phyloP scores from a whole-genome alignment of 805 yeast species.

The Barnettozyma pratensis region DNA sequence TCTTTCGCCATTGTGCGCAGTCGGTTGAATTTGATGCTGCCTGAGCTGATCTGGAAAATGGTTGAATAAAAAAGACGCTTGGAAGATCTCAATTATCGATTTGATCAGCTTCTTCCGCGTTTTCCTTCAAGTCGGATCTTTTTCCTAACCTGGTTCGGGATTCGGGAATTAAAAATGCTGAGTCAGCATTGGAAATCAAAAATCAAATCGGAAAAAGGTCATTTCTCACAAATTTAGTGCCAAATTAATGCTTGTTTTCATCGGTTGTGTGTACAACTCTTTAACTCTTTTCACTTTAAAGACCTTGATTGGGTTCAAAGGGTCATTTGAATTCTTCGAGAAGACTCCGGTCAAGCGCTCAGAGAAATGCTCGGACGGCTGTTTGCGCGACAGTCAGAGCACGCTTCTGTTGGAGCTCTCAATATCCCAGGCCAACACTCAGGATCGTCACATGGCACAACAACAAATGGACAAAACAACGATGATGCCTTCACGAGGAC shows the following conservation, averaged over 20 bases:
- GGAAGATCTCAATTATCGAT: not conserved
- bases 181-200: too few species aligned
- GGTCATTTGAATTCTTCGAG: too few species aligned
- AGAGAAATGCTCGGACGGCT: conserved; percentile 8
- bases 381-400: conserved; percentile 8
- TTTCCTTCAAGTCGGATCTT: not conserved
- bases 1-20: conserved; percentile 2
- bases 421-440: not conserved
- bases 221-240: not conserved
- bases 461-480: conserved; percentile 3
- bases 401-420: not conserved
- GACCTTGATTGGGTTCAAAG: too few species aligned
- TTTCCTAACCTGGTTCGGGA: not conserved
- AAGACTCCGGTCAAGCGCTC: not conserved
- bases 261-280: too few species aligned
- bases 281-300: too few species aligned
- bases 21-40: too few species aligned
- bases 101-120: not conserved
- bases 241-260: too few species aligned
- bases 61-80: not conserved
- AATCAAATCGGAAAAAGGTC: too few species aligned
- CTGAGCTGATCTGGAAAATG: not conserved
- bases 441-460: not conserved
- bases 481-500: conserved; percentile 25
- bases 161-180: too few species aligned